Conservation (phyloP, 1,139 yeast genomes). For the Hanseniaspora uvarum region DNA sequence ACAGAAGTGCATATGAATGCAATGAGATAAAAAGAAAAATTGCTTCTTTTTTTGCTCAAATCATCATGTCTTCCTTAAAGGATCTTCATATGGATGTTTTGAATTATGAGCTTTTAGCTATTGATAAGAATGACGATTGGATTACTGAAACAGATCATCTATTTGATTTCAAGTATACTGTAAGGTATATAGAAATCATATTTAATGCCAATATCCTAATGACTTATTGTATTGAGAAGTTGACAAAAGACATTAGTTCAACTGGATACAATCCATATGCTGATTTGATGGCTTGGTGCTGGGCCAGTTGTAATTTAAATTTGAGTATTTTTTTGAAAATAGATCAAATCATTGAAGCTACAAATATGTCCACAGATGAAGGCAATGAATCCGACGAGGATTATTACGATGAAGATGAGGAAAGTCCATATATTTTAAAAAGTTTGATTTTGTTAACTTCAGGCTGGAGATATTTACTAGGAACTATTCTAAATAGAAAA, state of each 20-base stretch:
- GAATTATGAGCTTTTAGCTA: conserved; percentile 3
- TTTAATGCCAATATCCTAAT: conserved; percentile 15
- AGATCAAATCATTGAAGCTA: conserved; percentile 7
- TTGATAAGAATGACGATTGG: conserved; percentile 5
- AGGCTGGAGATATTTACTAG: conserved; percentile 51
- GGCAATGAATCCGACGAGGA: neutral
- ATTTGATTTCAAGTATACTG: conserved; percentile 6
- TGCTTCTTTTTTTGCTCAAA: conserved; percentile 2
- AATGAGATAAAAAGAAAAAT: conserved; percentile 4
- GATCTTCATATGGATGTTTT: conserved; percentile 12
- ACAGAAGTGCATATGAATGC: neutral
- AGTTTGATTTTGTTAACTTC: conserved; percentile 53
- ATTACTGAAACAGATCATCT: conserved; percentile 2
- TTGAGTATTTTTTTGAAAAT: conserved; percentile 15
- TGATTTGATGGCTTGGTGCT: conserved; percentile 13
- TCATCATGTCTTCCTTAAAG: conserved; percentile 1
- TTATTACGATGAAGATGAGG: conserved; percentile 27
- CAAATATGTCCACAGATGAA: neutral
- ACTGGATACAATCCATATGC: conserved; percentile 6
- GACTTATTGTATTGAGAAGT: conserved; percentile 11
- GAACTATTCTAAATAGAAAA: conserved; percentile 44
- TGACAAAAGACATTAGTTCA: conserved; percentile 3
- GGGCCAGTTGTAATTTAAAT: conserved; percentile 16
- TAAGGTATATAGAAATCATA: conserved; percentile 6
- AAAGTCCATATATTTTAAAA: conserved; percentile 41